phyloP scores from a whole-genome alignment of 2,329 filamentous ascomycete genomes.

The Phialocephala sp. region DNA sequence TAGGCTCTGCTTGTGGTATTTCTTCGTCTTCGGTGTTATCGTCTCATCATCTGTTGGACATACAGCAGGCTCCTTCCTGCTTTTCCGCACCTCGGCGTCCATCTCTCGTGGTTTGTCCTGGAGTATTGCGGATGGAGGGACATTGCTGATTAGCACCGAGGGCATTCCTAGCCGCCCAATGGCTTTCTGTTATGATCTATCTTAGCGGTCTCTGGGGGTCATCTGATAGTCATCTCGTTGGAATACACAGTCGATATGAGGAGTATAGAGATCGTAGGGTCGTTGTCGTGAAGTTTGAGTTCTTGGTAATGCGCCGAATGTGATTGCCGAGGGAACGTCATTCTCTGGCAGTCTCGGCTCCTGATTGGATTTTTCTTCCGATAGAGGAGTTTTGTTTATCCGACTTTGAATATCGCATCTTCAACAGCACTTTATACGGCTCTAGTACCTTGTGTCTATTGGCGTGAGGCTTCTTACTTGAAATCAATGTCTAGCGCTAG shows the following conservation, averaged over 20 bases:
- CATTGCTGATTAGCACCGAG: constrained; percentile 61
- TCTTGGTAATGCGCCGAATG: constrained; percentile 19
- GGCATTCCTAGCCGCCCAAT: constrained; percentile 55
- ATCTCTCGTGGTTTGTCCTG: constrained; percentile 48
- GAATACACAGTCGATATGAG: background rate
- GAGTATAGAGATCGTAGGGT: constrained; percentile 8
- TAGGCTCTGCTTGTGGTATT: constrained; percentile 71
- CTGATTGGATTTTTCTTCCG: constrained; percentile 6
- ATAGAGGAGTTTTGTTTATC: background rate
- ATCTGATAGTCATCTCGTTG: constrained; percentile 26
- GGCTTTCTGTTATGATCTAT: constrained; percentile 26
- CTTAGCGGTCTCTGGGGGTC: constrained; percentile 12
- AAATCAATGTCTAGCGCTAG: background rate
- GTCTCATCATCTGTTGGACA: constrained; percentile 59
- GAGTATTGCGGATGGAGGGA: constrained; percentile 54
- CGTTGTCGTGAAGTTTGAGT: constrained; percentile 13
- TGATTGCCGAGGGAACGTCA: constrained; percentile 25
- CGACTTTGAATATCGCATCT: background rate
- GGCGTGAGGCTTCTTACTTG: background rate
- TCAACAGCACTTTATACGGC: background rate
- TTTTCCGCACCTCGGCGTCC: constrained; percentile 35
- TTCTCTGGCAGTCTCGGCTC: constrained; percentile 15
- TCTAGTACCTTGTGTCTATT: too few relatives aligned
- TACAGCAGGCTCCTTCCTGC: constrained; percentile 47
- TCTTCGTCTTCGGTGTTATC: constrained; percentile 51